Base-by-base conservation (phyloP, 805 yeast genomes). In the Jamesozyma gamospora region DNA sequence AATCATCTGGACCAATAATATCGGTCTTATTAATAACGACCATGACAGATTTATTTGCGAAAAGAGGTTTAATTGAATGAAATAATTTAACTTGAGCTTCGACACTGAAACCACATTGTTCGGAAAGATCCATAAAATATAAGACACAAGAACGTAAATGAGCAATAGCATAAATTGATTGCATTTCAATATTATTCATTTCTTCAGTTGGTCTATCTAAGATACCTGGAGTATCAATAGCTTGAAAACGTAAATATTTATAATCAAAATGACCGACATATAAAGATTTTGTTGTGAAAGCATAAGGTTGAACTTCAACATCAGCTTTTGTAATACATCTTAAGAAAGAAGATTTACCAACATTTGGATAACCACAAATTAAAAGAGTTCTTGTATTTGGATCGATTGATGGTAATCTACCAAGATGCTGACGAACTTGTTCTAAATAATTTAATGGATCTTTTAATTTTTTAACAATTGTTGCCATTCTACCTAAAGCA, bases 171-270 rank as follows among this genome's bases (percentile, higher is more conserved):
- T 92, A 92, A 58, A 92, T 92, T 37, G 95, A 83, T 70, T 92
- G 99, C 98, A 92, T 92, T 71, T 92, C 99, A 64, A 92, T 92
- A 67, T 92, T 92, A 72, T 92, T 92, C 99, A 92, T 92, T 63
- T 92, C 98, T 66, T 92, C 99, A 34, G 96, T 87, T 44, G 98
- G 98, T 64, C 97, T 79, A 66, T 92, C 99, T 62, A 92, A 72
- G 56, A 92, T 88, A 71, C 99, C 99, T 27, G 99, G 98, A 29
- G 98, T 92, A 66, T 92, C 99, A 59, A 92, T 92, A 41, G 97
- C 98, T 71, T 92, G 99, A 71, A 92, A 92, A 58, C 99, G 75
- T 58, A 92, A 71, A 65, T 92, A 94, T 69, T 92, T 92, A 71
- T 92, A 92, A 69, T 92, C 99, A 62, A 92, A 92, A 69, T 92